phyloP scores from a whole-genome alignment of 208 protist species.

The Tritrichomonas foetus region DNA sequence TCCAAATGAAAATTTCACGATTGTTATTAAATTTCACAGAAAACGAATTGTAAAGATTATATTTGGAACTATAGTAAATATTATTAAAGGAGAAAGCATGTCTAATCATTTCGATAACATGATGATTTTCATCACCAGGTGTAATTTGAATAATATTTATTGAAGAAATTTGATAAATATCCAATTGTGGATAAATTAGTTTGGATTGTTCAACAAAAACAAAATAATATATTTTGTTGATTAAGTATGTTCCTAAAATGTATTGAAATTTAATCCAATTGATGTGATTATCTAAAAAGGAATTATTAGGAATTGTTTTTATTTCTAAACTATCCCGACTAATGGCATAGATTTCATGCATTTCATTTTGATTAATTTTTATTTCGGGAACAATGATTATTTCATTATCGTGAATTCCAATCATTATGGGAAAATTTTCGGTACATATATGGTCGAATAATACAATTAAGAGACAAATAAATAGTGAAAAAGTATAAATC shows the following conservation, averaged over 20 bases:
- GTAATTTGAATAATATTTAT: constrained; percentile 5
- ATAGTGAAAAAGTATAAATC: too few species aligned
- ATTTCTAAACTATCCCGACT: too few species aligned
- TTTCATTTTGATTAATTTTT: too few species aligned
- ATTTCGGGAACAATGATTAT: too few species aligned
- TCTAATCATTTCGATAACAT: neutral
- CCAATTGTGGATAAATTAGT: neutral
- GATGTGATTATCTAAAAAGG: too few species aligned
- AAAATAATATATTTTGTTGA: neutral
- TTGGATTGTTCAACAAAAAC: neutral
- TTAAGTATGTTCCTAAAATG: neutral
- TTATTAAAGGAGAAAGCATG: neutral
- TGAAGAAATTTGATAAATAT: neutral
- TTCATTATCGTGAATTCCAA: too few species aligned
- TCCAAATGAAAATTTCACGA: neutral
- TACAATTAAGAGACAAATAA: too few species aligned
- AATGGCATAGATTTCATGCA: too few species aligned
- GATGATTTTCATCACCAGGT: neutral
- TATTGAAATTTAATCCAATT: neutral
- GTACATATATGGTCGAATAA: too few species aligned
- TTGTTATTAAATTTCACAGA: neutral
- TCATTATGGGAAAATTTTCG: too few species aligned
- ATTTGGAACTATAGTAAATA: neutral
- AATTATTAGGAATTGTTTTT: too few species aligned
- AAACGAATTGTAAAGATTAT: neutral